Percentiles rank a stretch among this genome's conserved stretches.
phyloP scores from a whole-genome alignment of 345 rosid genomes.

The Aquilaria sinensis region DNA sequence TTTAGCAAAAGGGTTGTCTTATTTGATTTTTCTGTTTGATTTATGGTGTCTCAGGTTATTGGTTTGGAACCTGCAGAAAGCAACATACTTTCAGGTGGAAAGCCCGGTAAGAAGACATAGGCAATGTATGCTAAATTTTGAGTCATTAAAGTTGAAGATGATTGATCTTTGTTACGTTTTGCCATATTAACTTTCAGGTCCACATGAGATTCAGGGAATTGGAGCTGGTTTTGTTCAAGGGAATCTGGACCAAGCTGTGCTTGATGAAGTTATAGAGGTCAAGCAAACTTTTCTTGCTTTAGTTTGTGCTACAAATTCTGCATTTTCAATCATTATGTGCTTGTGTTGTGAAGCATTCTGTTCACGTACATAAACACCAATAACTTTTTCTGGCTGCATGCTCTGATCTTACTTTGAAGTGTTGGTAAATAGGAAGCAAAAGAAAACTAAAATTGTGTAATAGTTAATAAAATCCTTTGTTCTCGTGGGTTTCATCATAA shows the following conservation, averaged over 20 bases:
- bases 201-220: slow-evolving; percentile 99
- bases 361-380: no score
- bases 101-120: slow-evolving; percentile 45
- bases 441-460: no score
- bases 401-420: no score
- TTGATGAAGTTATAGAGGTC: slow-evolving; percentile 91
- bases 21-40: slow-evolving; percentile 2
- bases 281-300: slow-evolving; percentile 1
- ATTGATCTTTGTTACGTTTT: not conserved
- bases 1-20: slow-evolving; percentile 6
- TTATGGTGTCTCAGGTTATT: slow-evolving; percentile 46
- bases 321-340: no score
- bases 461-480: not conserved
- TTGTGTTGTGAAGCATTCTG: no score
- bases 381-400: no score
- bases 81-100: slow-evolving; percentile 80
- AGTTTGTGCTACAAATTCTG: not conserved
- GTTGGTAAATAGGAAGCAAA: no score
- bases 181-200: slow-evolving; percentile 47
- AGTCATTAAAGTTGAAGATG: no score
- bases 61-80: slow-evolving; percentile 86
- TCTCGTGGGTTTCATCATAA: slow-evolving; percentile 10
- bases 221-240: slow-evolving; percentile 96
- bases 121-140: not conserved
- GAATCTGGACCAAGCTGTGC: slow-evolving; percentile 60